A percentile compares a stretch with the other conserved stretches of the same genome.
Evolutionary conservation across 73 alveolate genomes (phyloP).

Genomic region (Durusdinium trenchii): DNA sequence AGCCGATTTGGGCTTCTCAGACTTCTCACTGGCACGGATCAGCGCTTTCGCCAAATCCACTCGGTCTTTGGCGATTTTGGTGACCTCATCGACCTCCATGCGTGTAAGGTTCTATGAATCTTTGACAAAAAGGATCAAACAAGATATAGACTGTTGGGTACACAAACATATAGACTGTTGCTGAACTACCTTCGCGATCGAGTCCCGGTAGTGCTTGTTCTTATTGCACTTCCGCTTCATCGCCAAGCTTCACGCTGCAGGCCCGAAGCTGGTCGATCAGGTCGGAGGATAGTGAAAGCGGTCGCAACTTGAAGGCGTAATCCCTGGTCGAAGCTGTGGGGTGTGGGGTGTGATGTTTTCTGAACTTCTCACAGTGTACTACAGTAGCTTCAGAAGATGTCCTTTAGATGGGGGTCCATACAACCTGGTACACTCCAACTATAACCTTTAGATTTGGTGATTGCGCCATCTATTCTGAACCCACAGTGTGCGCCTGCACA

Average conservation of each 20-base stretch:
- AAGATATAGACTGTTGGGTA: no score
- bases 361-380: not conserved
- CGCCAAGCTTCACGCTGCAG: not conserved
- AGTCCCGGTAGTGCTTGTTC: not conserved
- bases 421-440: no score
- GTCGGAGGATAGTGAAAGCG: not conserved
- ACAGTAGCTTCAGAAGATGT: no score
- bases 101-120: no score
- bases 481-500: not conserved
- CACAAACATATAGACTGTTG: no score
- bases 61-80: not conserved
- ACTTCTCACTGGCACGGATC: conserved; percentile 1
- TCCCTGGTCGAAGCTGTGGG: not conserved
- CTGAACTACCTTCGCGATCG: not conserved
- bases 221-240: not conserved
- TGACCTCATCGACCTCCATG: not conserved
- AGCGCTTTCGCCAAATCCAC: not conserved
- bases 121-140: not conserved
- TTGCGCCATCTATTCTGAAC: no score
- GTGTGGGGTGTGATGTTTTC: not conserved
- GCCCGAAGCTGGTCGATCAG: conserved; percentile 15
- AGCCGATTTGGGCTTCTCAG: not conserved
- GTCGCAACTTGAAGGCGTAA: conserved; percentile 30
- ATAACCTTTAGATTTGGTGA: no score
- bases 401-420: no score